phyloP scores from a whole-genome alignment of 352 stramenopile species.

The Phytophthora agathidicida region DNA sequence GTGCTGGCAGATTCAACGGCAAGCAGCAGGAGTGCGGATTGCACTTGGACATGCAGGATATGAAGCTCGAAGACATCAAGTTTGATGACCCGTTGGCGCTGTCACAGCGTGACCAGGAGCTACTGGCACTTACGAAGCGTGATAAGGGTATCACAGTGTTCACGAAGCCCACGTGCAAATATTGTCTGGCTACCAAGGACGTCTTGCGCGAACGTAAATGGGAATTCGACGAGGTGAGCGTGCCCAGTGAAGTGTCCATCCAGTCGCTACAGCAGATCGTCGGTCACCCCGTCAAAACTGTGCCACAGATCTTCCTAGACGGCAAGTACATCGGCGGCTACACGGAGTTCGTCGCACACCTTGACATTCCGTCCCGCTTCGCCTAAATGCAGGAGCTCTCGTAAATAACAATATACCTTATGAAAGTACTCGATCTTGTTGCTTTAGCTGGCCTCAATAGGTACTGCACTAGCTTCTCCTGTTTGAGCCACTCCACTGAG shows the following conservation, averaged over 20 bases:
- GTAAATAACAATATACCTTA: conserved; percentile 33
- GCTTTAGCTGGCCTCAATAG: conserved; percentile 13
- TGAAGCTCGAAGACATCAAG: conserved; percentile 61
- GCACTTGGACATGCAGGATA: conserved; percentile 74
- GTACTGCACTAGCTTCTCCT: conserved; percentile 19
- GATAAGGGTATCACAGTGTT: conserved; percentile 66
- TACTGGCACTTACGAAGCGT: conserved; percentile 49
- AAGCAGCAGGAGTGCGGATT: conserved; percentile 84
- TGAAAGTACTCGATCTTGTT: conserved; percentile 11
- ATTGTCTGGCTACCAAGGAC: conserved; percentile 69
- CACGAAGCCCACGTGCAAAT: conserved; percentile 83
- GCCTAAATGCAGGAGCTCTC: conserved; percentile 23
- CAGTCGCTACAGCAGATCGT: conserved; percentile 62
- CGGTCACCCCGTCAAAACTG: conserved; percentile 61
- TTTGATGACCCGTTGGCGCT: conserved; percentile 57
- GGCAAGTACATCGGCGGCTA: conserved; percentile 83
- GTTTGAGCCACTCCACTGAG: background rate
- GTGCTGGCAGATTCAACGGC: conserved; percentile 81
- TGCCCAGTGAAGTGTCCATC: conserved; percentile 63
- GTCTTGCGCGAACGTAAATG: conserved; percentile 59
- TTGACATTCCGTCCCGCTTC: conserved; percentile 70
- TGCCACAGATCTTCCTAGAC: conserved; percentile 83
- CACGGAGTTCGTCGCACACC: conserved; percentile 68
- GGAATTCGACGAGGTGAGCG: conserved; percentile 71
- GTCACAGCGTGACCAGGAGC: conserved; percentile 45